Percentiles rank a stretch among this genome's conserved stretches.
phyloP scores from a whole-genome alignment of 148 eudicot genomes.

The Chenopodium suecicum region DNA sequence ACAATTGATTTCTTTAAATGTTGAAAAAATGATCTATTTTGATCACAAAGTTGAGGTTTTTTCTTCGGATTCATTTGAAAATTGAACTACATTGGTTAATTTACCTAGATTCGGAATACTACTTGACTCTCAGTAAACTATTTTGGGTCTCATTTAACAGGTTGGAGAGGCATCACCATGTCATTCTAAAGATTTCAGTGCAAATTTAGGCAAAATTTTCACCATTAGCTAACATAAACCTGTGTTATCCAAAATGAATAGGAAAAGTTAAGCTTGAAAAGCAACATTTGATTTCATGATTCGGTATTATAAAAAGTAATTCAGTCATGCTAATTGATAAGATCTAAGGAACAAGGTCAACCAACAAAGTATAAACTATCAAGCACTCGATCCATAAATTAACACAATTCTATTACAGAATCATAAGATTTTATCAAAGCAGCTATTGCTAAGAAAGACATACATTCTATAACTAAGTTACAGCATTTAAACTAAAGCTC shows the following conservation, averaged over 20 bases:
- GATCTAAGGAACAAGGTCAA: not conserved
- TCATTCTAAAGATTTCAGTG: too few species aligned
- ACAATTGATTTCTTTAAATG: not conserved
- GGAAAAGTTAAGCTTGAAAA: too few species aligned
- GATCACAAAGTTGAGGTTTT: not conserved
- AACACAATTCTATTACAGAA: not conserved
- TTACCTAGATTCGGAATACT: too few species aligned
- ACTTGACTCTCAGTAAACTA: too few species aligned
- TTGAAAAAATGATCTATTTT: not conserved
- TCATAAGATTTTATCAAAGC: not conserved
- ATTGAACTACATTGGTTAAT: too few species aligned
- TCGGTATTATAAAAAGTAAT: too few species aligned
- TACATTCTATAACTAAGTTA: not conserved
- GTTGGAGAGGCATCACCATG: too few species aligned
- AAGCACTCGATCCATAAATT: not conserved
- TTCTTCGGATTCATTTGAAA: too few species aligned
- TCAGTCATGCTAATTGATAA: not conserved
- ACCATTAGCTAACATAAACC: too few species aligned
- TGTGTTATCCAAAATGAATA: too few species aligned
- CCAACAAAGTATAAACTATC: not conserved
- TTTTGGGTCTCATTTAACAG: too few species aligned
- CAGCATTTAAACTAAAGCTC: not conserved
- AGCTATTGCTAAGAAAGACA: not conserved
- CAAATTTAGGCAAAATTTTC: too few species aligned
- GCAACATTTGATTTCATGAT: not conserved